Evolutionary conservation across 73 alveolate species (phyloP), one percentile per base, ranked within the genome.

Genomic region (Effrenium voratum): DNA sequence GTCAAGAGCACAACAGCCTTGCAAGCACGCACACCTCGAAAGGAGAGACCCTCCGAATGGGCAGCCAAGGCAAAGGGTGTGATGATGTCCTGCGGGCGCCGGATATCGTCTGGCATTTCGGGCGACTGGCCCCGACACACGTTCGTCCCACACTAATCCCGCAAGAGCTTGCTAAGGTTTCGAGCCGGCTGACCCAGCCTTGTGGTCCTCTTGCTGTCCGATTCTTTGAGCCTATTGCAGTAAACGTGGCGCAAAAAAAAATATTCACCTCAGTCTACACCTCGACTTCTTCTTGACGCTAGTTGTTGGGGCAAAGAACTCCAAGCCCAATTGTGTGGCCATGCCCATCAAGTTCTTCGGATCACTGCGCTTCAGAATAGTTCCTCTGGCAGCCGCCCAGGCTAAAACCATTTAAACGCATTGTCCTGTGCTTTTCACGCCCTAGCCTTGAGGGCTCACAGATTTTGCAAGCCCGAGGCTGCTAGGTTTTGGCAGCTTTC

Each of bases 41-140:
- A 90, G 44, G 97, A 90, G 47, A 90, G 55, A 87, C 97, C 97
- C 66, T 90, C 97, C 4, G 97, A 90, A 70, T 90, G 97, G 5
- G 97, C 97, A 46, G 97, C 97, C 97, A 90, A 41, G 4, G 97
- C 97, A 32, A 90, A 90, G 55, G 97, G 97, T 77, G 97, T 90
- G 59, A 90, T 90, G 87, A 90, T 90, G 97, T 90, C 97, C 97
- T 90, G 40, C 75, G 22, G 47, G 4, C 40, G 30, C 40, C n/a
- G 28, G 40, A 73, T 28, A 15, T 46, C 40, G n/a, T 13, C 84
- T n/a, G n/a, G n/a, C n/a, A n/a, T n/a, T n/a, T n/a, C n/a, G n/a
- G n/a, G n/a, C n/a, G n/a, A n/a, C n/a, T n/a, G n/a, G n/a, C n/a
- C n/a, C n/a, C n/a, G n/a, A n/a, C n/a, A n/a, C n/a, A n/a, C n/a